Conservation (phyloP, 2,329 filamentous ascomycete species). For the Leptographium radiaticola region DNA sequence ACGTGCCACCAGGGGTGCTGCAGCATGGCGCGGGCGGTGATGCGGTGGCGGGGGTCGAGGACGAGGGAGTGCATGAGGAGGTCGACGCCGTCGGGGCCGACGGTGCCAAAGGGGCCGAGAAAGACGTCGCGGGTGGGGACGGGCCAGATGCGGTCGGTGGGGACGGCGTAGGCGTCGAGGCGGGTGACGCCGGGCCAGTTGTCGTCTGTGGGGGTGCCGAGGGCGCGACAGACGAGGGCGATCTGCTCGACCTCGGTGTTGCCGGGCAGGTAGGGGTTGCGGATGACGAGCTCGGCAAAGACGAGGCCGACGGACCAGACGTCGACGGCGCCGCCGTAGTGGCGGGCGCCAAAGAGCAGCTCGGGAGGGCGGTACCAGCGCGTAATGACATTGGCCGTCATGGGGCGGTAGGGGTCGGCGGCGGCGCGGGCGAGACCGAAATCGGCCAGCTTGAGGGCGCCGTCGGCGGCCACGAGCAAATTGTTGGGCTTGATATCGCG, state of each 20-base stretch:
- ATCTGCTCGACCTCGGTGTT: slow-evolving; percentile 81
- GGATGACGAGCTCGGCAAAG: slow-evolving; percentile 78
- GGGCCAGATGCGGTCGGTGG: slow-evolving; percentile 36
- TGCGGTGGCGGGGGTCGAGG: slow-evolving; percentile 75
- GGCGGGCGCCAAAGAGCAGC: slow-evolving; percentile 76
- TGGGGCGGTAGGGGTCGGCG: slow-evolving; percentile 72
- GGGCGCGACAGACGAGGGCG: slow-evolving; percentile 65
- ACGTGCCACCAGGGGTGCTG: slow-evolving; percentile 76
- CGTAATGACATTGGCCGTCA: slow-evolving; percentile 94
- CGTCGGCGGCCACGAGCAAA: slow-evolving; percentile 82
- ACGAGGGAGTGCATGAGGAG: slow-evolving; percentile 73
- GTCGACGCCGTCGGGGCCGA: slow-evolving; percentile 74
- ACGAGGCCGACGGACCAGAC: slow-evolving; percentile 90
- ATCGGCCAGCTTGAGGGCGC: slow-evolving; percentile 91
- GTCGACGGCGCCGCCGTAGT: slow-evolving; percentile 85
- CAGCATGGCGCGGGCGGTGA: slow-evolving; percentile 65
- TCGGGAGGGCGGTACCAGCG: slow-evolving; percentile 94
- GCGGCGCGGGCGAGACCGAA: slow-evolving; percentile 88
- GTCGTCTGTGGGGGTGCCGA: slow-evolving; percentile 85
- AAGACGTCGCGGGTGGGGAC: slow-evolving; percentile 60
- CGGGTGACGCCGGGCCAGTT: slow-evolving; percentile 88
- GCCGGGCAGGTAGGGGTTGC: slow-evolving; percentile 71
- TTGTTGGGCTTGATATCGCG: slow-evolving; percentile 99
- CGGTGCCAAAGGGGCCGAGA: slow-evolving; percentile 61
- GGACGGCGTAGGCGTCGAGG: slow-evolving; percentile 67